Base-by-base conservation (phyloP, 768 basidiomycete species). In the Pleurotus citrinopileatus region DNA sequence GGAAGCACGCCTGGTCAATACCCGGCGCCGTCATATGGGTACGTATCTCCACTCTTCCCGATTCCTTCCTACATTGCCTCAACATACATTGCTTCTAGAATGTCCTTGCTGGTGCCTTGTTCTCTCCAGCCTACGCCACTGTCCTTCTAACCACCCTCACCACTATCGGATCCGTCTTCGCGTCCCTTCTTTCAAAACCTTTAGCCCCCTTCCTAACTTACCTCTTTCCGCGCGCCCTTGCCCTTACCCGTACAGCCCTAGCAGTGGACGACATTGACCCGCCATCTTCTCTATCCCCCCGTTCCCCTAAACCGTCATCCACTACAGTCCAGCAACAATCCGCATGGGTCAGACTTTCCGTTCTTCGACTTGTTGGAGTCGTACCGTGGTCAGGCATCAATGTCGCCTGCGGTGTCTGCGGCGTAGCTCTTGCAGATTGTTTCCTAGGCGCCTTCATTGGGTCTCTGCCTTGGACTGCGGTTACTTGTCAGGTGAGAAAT, bases 311-410 rank as follows among this genome's bases (percentile, higher is more conserved):
- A 60, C 55, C 48, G 55, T 52, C 34, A 15, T 26, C 54, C 50
- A 20, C 50, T 57, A 55, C 26, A 66, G 68, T 56, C 64, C 64
- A 51, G n/a, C 71, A 66, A 54, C 75, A 79, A 4, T 70, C 78
- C 8, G 70, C 85, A 2, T 97, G 95, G 94, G 86, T 94, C 40
- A 83, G 94, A 36, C 73, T 97, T 40, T 87, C 93, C 2, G 81
- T 96, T 55, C 80, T 98, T 58, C 84, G 95, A 45, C 84, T 96
- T 55, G 82, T 96, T 62, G 95, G 95, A 17, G 83, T 98, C 52
- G 92, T 97, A 3, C 95, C 95, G 4, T 98, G 95, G 95, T 92
- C 91, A 54, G 94, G 92, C 55, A 93, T 98, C 76, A 98, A 98
- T 68, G 89, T 98, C 55, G 94, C 94, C 42, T 96, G 89, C 69